Percentiles rank a stretch among this genome's conserved stretches.
phyloP scores from a whole-genome alignment of 768 basidiomycete genomes.

The Lactifluus subvellereus region DNA sequence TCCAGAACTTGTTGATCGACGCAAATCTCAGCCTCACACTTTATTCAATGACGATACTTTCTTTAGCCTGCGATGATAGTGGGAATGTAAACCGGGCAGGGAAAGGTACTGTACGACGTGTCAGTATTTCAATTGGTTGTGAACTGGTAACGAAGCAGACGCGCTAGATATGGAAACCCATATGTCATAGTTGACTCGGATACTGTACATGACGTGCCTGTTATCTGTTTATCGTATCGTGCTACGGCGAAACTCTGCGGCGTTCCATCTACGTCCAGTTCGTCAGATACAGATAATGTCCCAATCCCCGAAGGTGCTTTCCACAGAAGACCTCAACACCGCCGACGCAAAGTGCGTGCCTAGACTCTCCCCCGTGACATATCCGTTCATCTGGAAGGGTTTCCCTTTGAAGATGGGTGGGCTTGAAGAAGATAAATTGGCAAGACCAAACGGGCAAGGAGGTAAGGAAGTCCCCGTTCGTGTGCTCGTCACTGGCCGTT shows the following conservation, averaged over 20 bases:
- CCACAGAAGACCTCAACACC: conserved; percentile 18
- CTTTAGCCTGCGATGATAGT: too few species aligned
- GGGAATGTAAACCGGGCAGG: too few species aligned
- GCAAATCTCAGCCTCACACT: too few species aligned
- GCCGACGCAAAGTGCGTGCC: conserved; percentile 18
- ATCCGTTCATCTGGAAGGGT: not conserved
- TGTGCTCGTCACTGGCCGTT: not conserved
- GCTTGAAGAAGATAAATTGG: conserved; percentile 76
- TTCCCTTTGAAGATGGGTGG: conserved; percentile 63
- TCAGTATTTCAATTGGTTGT: too few species aligned
- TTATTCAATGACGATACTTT: too few species aligned
- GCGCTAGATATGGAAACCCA: not conserved
- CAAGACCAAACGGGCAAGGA: conserved; percentile 70
- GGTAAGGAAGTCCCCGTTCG: conserved; percentile 34
- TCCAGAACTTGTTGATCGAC: too few species aligned
- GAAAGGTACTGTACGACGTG: too few species aligned
- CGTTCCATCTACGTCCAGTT: not conserved
- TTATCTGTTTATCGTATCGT: not conserved
- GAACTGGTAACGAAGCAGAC: too few species aligned
- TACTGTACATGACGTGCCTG: not conserved
- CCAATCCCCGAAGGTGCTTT: conserved; percentile 15
- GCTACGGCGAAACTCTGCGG: not conserved
- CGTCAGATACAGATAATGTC: conserved; percentile 11
- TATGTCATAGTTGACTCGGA: not conserved
- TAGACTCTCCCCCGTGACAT: not conserved